Evolutionary conservation across 139 green algal species (phyloP).

Genomic region (Picochlorum sp.): DNA sequence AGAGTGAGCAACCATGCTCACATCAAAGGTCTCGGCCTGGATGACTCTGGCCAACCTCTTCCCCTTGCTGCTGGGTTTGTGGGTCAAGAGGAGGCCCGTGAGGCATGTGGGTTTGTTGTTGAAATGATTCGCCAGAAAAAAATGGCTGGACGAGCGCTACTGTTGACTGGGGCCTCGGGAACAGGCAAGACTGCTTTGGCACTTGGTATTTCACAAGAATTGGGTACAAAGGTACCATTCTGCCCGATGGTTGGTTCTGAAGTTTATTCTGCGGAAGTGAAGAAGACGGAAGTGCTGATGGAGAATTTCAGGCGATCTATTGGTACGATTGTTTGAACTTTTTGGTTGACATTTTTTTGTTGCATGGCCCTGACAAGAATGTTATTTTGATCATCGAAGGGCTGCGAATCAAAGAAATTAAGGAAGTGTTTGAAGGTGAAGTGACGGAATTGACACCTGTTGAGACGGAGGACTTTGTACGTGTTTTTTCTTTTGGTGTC

Average conservation of each 20-base stretch:
- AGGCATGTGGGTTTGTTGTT: constrained; percentile 94
- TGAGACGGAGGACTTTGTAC: constrained; percentile 59
- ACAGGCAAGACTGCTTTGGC: constrained; percentile 98
- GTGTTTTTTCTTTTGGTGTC: not conserved
- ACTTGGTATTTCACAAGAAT: constrained; percentile 91
- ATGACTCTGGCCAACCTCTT: constrained; percentile 71
- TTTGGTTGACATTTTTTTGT: not conserved
- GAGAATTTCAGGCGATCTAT: constrained; percentile 97
- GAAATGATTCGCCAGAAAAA: constrained; percentile 98
- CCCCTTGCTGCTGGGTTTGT: constrained; percentile 84
- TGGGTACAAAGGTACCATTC: constrained; percentile 89
- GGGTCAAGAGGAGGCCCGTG: constrained; percentile 85
- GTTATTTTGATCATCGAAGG: constrained; percentile 39
- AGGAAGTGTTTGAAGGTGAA: constrained; percentile 99
- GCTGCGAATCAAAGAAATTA: constrained; percentile 98
- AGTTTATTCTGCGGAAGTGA: constrained; percentile 97
- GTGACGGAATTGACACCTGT: constrained; percentile 95
- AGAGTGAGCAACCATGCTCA: constrained; percentile 96
- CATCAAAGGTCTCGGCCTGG: constrained; percentile 93
- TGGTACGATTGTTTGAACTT: constrained; percentile 38
- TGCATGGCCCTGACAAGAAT: not conserved
- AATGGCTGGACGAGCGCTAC: constrained; percentile 91
- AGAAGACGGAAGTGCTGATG: constrained; percentile 99
- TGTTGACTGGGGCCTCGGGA: constrained; percentile 91
- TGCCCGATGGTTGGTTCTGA: constrained; percentile 98